A percentile compares a stretch with the other conserved stretches of the same genome.
phyloP scores from a whole-genome alignment of 306 rosid genomes.

The Vigna radiata region DNA sequence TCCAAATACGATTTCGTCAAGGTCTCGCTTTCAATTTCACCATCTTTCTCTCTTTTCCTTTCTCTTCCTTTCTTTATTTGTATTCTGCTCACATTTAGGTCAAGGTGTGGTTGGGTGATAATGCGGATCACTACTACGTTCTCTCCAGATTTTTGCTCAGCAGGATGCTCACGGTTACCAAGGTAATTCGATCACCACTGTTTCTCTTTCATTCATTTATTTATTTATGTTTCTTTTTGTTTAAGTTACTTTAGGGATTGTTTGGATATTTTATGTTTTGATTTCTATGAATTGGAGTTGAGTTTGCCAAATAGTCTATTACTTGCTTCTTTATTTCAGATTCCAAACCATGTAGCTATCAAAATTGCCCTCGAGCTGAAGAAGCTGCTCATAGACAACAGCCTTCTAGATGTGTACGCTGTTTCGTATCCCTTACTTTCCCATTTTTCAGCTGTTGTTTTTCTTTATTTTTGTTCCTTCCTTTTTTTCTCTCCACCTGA shows the following conservation, averaged over 20 bases:
- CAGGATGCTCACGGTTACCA: slow-evolving; percentile 91
- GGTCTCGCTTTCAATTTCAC: slow-evolving; percentile 51
- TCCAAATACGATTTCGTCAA: slow-evolving; percentile 97
- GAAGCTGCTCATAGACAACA: slow-evolving; percentile 94
- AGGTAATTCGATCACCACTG: slow-evolving; percentile 51
- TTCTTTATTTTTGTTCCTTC: neutral
- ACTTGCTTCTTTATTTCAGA: slow-evolving; percentile 67
- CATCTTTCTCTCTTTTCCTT: neutral
- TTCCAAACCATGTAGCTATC: slow-evolving; percentile 92
- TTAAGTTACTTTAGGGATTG: slow-evolving; percentile 17
- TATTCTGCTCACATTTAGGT: slow-evolving; percentile 55
- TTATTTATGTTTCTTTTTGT: neutral
- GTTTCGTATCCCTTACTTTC: slow-evolving; percentile 30
- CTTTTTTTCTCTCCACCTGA: slow-evolving; percentile 13
- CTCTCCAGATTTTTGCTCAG: slow-evolving; percentile 91
- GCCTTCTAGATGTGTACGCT: slow-evolving; percentile 93
- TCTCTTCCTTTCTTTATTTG: neutral
- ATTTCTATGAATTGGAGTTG: too few relatives aligned
- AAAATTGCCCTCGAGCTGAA: slow-evolving; percentile 91
- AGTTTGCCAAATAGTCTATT: neutral
- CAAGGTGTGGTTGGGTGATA: slow-evolving; percentile 96
- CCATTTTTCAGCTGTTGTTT: neutral
- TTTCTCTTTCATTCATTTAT: slow-evolving; percentile 1
- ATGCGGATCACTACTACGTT: slow-evolving; percentile 96
- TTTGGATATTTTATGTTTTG: too few relatives aligned